phyloP scores from a whole-genome alignment of 352 stramenopile species.

The Phytopythium delawarense region DNA sequence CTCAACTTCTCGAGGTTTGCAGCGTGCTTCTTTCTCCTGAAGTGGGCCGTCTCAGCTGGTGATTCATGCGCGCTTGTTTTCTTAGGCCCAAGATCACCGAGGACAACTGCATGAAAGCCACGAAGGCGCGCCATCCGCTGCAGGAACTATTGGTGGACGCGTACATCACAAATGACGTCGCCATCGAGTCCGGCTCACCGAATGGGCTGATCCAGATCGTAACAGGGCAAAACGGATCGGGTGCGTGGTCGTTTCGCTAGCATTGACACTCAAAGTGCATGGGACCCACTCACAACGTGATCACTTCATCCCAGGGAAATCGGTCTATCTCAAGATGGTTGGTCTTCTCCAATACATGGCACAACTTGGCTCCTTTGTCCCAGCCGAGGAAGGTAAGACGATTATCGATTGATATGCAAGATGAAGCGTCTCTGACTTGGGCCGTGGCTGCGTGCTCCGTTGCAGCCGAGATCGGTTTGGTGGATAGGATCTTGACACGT shows the following conservation, averaged over 20 bases:
- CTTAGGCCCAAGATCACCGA: constrained; percentile 11
- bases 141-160: constrained; percentile 81
- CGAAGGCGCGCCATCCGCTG: constrained; percentile 68
- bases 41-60: not conserved
- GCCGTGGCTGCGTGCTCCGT: not conserved
- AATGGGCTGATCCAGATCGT: constrained; percentile 56
- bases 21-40: not conserved
- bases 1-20: constrained; percentile 75
- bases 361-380: constrained; percentile 81
- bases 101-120: constrained; percentile 42
- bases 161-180: constrained; percentile 81
- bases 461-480: constrained; percentile 66
- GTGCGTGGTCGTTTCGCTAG: constrained; percentile 19
- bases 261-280: not conserved
- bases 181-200: constrained; percentile 22
- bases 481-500: constrained; percentile 74
- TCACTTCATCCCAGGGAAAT: constrained; percentile 62
- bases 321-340: constrained; percentile 83
- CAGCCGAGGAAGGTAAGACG: constrained; percentile 53
- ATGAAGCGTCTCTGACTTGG: not conserved
- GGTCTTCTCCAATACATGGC: constrained; percentile 82
- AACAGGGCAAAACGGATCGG: constrained; percentile 84
- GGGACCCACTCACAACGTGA: not conserved
- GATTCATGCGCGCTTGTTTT: not conserved
- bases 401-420: not conserved